phyloP scores from a whole-genome alignment of 2,329 filamentous ascomycete genomes.

The Orbilia blumenaviensis region DNA sequence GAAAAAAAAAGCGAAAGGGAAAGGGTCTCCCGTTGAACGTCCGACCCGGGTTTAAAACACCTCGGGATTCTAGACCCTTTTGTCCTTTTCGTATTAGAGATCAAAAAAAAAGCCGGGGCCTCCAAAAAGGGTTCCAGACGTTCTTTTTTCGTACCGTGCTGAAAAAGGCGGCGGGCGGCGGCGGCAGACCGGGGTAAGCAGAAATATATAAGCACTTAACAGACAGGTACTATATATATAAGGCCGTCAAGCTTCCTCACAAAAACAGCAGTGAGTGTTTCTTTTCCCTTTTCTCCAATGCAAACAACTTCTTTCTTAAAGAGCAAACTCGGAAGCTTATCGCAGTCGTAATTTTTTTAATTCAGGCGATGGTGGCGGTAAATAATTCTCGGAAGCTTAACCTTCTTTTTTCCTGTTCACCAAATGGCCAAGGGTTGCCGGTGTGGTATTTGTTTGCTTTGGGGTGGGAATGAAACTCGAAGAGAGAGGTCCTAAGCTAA shows the following conservation, averaged over 20 bases:
- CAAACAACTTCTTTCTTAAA: background rate
- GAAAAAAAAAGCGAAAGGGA: background rate
- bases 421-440: background rate
- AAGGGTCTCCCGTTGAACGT: background rate
- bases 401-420: too few species aligned
- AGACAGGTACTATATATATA: background rate
- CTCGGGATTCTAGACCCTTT: background rate
- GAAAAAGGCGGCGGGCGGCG: too few species aligned
- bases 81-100: background rate
- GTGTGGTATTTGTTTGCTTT: background rate
- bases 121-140: background rate
- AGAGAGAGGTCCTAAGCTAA: background rate
- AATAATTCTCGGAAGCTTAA: conserved; percentile 45
- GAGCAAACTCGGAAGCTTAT: conserved; percentile 20
- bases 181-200: background rate
- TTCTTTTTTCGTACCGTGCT: too few species aligned
- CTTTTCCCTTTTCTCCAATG: background rate
- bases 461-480: too few species aligned
- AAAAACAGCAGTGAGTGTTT: too few species aligned
- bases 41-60: background rate
- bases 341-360: background rate
- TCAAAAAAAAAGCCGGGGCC: background rate
- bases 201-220: background rate
- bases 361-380: conserved; percentile 27
- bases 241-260: background rate